phyloP scores from a whole-genome alignment of 495 filamentous ascomycete genomes.

The Aspergillus funiculosus region DNA sequence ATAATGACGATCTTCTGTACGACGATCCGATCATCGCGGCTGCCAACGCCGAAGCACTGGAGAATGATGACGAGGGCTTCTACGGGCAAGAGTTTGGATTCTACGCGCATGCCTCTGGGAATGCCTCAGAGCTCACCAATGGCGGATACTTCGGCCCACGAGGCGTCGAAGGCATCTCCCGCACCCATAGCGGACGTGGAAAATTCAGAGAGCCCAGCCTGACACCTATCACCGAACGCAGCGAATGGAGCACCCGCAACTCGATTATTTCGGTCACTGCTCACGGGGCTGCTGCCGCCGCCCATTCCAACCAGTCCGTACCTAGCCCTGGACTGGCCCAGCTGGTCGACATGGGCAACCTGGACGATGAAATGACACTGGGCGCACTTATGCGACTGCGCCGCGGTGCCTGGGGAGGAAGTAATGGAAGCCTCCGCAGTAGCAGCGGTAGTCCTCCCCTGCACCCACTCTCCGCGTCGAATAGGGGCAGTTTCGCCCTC shows the following conservation, averaged over 20 bases:
- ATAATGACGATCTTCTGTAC: slow-evolving; percentile 59
- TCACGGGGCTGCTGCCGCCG: slow-evolving; percentile 46
- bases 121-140: slow-evolving; percentile 53
- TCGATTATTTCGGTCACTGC: slow-evolving; percentile 70
- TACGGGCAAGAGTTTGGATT: slow-evolving; percentile 99
- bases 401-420: slow-evolving; percentile 73
- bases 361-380: slow-evolving; percentile 67
- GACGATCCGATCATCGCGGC: slow-evolving; percentile 91
- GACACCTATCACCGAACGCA: slow-evolving; percentile 93
- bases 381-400: slow-evolving; percentile 66
- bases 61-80: slow-evolving; percentile 85
- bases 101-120: slow-evolving; percentile 62
- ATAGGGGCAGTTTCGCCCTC: slow-evolving; percentile 35
- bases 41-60: slow-evolving; percentile 88
- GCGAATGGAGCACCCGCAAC: slow-evolving; percentile 92
- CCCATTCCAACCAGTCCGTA: slow-evolving; percentile 38
- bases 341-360: slow-evolving; percentile 60
- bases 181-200: slow-evolving; percentile 63
- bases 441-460: slow-evolving; percentile 56
- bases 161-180: slow-evolving; percentile 54
- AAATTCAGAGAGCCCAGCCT: slow-evolving; percentile 81
- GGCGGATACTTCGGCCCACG: slow-evolving; percentile 89
- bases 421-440: slow-evolving; percentile 63
- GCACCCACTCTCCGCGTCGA: slow-evolving; percentile 29
- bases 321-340: slow-evolving; percentile 62